Percentiles rank a stretch among this genome's conserved stretches.
phyloP scores from a whole-genome alignment of 345 rosid genomes.

The Acer saccharum region DNA sequence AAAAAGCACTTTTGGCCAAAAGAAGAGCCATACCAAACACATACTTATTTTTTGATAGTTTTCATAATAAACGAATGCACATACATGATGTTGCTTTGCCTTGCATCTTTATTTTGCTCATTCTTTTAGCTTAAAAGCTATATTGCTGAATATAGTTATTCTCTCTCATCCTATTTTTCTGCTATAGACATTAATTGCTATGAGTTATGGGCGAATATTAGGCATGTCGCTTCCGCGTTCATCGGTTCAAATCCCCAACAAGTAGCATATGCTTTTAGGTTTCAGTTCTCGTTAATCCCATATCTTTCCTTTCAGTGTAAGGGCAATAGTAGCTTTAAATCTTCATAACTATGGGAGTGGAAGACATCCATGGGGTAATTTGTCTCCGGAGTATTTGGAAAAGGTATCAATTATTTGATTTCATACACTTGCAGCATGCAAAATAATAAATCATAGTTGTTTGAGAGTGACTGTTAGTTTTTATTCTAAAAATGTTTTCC shows the following conservation, averaged over 20 bases:
- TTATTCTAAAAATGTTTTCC: not conserved
- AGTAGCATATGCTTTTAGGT: not conserved
- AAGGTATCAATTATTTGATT: conserved; percentile 46
- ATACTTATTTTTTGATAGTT: not conserved
- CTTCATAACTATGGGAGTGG: conserved; percentile 95
- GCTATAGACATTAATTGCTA: no score
- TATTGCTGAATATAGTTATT: conserved; percentile 4
- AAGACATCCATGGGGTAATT: conserved; percentile 92
- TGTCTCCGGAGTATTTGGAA: conserved; percentile 79
- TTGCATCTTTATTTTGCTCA: conserved; percentile 5
- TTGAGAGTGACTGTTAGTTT: conserved; percentile 10
- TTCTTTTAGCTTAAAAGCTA: not conserved
- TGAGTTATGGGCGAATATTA: no score
- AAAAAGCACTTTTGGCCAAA: no score
- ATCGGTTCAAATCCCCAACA: no score
- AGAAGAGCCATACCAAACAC: no score
- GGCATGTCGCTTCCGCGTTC: no score
- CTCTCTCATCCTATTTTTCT: no score
- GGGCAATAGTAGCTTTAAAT: conserved; percentile 92
- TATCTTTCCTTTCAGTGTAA: conserved; percentile 52
- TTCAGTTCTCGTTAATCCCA: not conserved
- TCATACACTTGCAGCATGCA: conserved; percentile 7
- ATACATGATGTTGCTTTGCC: not conserved
- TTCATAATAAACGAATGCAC: not conserved
- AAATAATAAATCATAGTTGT: not conserved